Evolutionary conservation across 179 eudicot genomes (phyloP).

Genomic region (Gypsophila paniculata): DNA sequence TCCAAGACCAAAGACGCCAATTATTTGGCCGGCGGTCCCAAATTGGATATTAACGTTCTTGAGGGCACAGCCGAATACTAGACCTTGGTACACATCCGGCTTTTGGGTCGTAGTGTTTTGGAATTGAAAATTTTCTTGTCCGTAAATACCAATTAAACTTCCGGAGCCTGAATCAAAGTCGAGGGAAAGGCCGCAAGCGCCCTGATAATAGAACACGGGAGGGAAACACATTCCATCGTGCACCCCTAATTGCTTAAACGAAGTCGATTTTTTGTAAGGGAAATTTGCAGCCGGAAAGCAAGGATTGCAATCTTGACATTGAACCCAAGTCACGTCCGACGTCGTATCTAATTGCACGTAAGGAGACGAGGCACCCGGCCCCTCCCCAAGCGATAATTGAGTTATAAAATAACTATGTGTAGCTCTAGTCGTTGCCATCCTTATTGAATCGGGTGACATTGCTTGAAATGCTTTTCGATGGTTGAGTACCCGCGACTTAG

Average conservation of each 20-base stretch:
- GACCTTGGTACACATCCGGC: not conserved
- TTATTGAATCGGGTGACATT: not conserved
- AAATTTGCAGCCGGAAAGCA: slow-evolving; percentile 10
- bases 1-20: slow-evolving; percentile 15
- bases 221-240: slow-evolving; percentile 7
- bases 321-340: slow-evolving; percentile 17
- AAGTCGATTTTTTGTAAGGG: not conserved
- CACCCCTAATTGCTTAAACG: not conserved
- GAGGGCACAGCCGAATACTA: slow-evolving; percentile 26
- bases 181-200: slow-evolving; percentile 1
- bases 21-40: not conserved
- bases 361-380: not conserved
- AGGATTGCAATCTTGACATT: slow-evolving; percentile 20
- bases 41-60: not conserved
- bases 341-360: slow-evolving; percentile 18
- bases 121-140: slow-evolving; percentile 14
- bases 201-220: not conserved
- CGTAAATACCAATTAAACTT: not conserved
- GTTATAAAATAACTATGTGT: slow-evolving; percentile 5
- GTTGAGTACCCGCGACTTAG: not conserved
- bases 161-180: not conserved
- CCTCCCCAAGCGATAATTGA: slow-evolving; percentile 3
- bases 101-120: not conserved
- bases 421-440: not conserved
- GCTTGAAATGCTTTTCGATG: not conserved